Evolutionary conservation across 768 basidiomycete species (phyloP), one percentile per base, ranked within the genome.

Genomic region (Nidularia pulvinata): DNA sequence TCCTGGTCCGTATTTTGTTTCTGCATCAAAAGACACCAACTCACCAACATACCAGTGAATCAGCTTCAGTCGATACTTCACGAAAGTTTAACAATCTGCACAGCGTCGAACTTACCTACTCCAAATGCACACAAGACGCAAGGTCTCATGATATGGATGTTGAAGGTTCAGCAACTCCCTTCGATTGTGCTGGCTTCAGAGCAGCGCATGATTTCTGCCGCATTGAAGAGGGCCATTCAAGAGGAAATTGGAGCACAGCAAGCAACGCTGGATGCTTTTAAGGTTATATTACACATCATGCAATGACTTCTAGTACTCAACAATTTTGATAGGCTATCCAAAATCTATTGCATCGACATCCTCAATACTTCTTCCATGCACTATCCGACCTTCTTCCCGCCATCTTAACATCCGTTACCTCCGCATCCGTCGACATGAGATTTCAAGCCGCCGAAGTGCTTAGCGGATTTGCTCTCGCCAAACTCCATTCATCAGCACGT

Each of bases 371-470:
- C 56, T 59, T 82, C 6, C 67, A 73, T 0, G 73, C 78, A 13
- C 78, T 88, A 46, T 64, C 70, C 6, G 70, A 73, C 19, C 68
- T 88, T 9, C 67, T 89, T 3, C 77, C 81, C 1, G 51, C 60
- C 37, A 58, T 72, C 49, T 59, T 79, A 50, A 48, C 56, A 4
- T 58, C 68, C 51, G 61, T 79, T 37, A 48, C 59, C 4, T 63
- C 61, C 7, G 62, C 68, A 11, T 63, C 69, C 22, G 37, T 56
- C 6, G 62, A 65, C 7, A 50, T 66, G 39, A 81, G 86, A 39
- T 57, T 77, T 0, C 75, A 81, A 52, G 84, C 88, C 2, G 81
- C 80, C 6, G 73, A 81, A 58, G 83, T 84, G 2, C 70, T 89
- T 0, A 76, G 79, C 37, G 80, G 83, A 2, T 77, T 86, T 49